Conservation (phyloP, 768 basidiomycete species). For the Baorangia bicolor region DNA sequence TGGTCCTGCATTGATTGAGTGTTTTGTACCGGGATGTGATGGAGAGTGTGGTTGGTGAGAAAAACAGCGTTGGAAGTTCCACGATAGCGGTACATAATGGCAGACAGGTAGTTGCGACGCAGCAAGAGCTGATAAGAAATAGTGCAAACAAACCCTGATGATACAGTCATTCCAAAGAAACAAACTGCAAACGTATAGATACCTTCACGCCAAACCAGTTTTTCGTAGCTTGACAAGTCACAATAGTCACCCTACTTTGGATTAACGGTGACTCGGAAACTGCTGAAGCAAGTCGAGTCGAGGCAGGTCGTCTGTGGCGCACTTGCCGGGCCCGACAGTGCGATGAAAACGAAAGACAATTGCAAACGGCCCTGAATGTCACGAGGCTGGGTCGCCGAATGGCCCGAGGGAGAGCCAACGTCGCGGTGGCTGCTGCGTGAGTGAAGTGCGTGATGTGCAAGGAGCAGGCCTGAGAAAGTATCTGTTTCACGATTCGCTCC, state of each 20-base stretch:
- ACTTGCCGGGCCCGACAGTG: no score
- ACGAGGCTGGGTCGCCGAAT: no score
- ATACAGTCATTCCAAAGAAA: not conserved
- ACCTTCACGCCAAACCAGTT: slow-evolving; percentile 9
- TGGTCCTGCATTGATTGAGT: not conserved
- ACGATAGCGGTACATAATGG: slow-evolving; percentile 14
- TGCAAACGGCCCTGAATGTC: not conserved
- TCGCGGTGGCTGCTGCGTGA: no score
- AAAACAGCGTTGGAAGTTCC: no score
- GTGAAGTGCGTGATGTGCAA: no score
- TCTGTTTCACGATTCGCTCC: no score
- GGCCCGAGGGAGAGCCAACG: no score
- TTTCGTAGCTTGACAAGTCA: not conserved
- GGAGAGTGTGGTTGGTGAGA: no score
- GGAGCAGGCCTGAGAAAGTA: no score
- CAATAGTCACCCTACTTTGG: not conserved
- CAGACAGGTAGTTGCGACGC: not conserved
- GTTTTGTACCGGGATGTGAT: not conserved
- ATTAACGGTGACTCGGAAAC: not conserved
- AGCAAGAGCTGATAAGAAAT: not conserved
- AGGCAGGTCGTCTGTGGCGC: slow-evolving; percentile 5
- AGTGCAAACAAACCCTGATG: no score
- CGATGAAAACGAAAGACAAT: slow-evolving; percentile 1
- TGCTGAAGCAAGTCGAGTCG: not conserved
- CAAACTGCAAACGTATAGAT: slow-evolving; percentile 1